A percentile compares a stretch with the other conserved stretches of the same genome.
Evolutionary conservation across 306 rosid species (phyloP).

Genomic region (Rosa multiflora): DNA sequence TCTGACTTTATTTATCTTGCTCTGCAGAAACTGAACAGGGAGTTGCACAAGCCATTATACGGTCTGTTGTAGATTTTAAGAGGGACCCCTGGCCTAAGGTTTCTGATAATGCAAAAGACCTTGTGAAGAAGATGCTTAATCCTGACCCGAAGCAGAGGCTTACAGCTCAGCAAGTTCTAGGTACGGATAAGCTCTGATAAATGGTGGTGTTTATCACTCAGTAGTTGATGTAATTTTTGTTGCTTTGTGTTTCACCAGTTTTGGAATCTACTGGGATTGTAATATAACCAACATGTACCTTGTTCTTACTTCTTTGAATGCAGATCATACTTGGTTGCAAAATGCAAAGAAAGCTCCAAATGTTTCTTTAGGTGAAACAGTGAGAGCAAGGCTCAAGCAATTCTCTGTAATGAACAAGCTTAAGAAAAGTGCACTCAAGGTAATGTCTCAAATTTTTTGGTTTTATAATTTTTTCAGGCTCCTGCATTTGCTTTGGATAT

Average conservation of each 20-base stretch:
- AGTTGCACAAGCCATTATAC: slow-evolving; percentile 94
- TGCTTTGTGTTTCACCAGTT: neutral
- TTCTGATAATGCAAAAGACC: slow-evolving; percentile 96
- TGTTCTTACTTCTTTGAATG: slow-evolving; percentile 32
- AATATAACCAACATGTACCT: slow-evolving; percentile 5
- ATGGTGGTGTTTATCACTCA: neutral
- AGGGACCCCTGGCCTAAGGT: slow-evolving; percentile 99
- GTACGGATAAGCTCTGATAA: slow-evolving; percentile 41
- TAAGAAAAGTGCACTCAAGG: slow-evolving; percentile 95
- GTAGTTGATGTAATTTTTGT: neutral
- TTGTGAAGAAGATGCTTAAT: slow-evolving; percentile 93
- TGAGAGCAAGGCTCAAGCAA: slow-evolving; percentile 89
- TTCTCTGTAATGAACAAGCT: slow-evolving; percentile 98
- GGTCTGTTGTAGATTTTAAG: slow-evolving; percentile 81
- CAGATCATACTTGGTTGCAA: slow-evolving; percentile 96
- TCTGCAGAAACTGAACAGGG: slow-evolving; percentile 98
- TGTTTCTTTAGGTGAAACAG: slow-evolving; percentile 92
- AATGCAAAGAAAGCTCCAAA: slow-evolving; percentile 93
- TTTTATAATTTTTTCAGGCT: slow-evolving; percentile 8
- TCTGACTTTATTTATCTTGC: slow-evolving; percentile 15
- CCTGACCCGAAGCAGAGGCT: slow-evolving; percentile 83
- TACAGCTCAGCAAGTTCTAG: slow-evolving; percentile 84
- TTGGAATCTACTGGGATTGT: slow-evolving; percentile 9
- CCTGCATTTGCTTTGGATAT: slow-evolving; percentile 10
- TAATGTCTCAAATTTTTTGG: slow-evolving; percentile 38